These are phyloP conservation scores for Dillenia suffruticosa DNA, from an alignment of 164 flowering plant genomes.

Conservation along the genomic window DNA sequence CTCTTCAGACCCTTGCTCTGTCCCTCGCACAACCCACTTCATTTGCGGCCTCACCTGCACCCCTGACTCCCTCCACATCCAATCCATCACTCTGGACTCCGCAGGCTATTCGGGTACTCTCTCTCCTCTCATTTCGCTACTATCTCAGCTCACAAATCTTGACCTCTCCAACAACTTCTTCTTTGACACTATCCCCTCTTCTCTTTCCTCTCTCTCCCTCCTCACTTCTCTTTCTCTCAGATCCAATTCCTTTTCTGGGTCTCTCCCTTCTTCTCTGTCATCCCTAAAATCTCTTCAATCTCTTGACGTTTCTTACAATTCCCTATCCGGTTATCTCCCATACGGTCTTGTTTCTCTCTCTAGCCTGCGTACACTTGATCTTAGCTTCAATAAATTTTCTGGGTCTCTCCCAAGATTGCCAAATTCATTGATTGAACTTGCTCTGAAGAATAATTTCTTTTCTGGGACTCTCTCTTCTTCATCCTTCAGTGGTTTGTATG, in stretches of 20 bases:
- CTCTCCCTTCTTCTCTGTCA: slow-evolving; percentile 42
- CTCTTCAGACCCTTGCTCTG: slow-evolving; percentile 58
- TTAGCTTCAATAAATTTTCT: slow-evolving; percentile 65
- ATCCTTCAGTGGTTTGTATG: slow-evolving; percentile 42
- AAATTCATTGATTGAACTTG: slow-evolving; percentile 39
- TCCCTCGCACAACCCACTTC: slow-evolving; percentile 55
- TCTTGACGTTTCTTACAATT: slow-evolving; percentile 59
- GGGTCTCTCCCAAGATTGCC: slow-evolving; percentile 72
- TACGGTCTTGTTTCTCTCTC: slow-evolving; percentile 22
- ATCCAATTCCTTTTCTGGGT: slow-evolving; percentile 63
- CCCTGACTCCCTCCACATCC: slow-evolving; percentile 40
- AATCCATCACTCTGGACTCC: slow-evolving; percentile 55
- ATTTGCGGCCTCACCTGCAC: slow-evolving; percentile 60
- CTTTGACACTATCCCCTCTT: slow-evolving; percentile 52
- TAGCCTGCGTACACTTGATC: slow-evolving; percentile 45
- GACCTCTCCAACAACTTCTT: slow-evolving; percentile 67
- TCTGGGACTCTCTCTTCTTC: slow-evolving; percentile 40
- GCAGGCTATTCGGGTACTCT: slow-evolving; percentile 62
- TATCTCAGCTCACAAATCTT: slow-evolving; percentile 45
- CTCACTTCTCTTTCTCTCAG: slow-evolving; percentile 50
- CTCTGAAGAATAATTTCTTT: slow-evolving; percentile 49
- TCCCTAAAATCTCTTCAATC: slow-evolving; percentile 36
- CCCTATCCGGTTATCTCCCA: slow-evolving; percentile 56
- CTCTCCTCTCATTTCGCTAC: slow-evolving; percentile 56
- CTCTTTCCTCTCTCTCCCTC: slow-evolving; percentile 45